Evolutionary conservation across 805 yeast species (phyloP).

Genomic region (Schwanniomyces polymorphus): DNA sequence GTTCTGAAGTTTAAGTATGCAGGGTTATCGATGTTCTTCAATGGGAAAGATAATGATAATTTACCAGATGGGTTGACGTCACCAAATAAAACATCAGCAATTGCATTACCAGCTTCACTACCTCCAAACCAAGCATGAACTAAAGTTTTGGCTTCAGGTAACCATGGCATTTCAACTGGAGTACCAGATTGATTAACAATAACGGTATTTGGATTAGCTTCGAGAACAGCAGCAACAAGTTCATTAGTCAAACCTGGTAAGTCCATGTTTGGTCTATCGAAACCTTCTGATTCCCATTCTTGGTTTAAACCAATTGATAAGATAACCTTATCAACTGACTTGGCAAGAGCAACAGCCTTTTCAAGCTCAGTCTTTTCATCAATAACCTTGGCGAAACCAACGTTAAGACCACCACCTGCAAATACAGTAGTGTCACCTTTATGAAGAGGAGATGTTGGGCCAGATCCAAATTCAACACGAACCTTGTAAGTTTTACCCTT

Average conservation of each 20-base stretch:
- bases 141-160: conserved; percentile 19
- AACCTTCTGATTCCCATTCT: conserved; percentile 34
- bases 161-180: conserved; percentile 35
- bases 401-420: conserved; percentile 21
- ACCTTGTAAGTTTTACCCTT: conserved; percentile 46
- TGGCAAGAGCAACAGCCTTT: conserved; percentile 24
- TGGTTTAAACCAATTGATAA: conserved; percentile 25
- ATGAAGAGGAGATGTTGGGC: conserved; percentile 23
- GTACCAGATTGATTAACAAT: conserved; percentile 35
- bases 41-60: conserved; percentile 24
- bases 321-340: conserved; percentile 27
- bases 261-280: conserved; percentile 27
- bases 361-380: conserved; percentile 22
- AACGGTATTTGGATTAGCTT: conserved; percentile 28
- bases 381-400: conserved; percentile 22
- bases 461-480: conserved; percentile 48
- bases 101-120: conserved; percentile 30
- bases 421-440: conserved; percentile 9
- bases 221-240: conserved; percentile 21
- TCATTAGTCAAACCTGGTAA: conserved; percentile 27
- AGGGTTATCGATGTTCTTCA: conserved; percentile 23
- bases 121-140: conserved; percentile 40
- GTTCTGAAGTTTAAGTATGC: conserved; percentile 29
- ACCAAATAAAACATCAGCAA: conserved; percentile 33
- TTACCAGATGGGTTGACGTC: conserved; percentile 33